A percentile compares a stretch with the other conserved stretches of the same genome.
Evolutionary conservation across 1,284 basidiomycete species (phyloP).

Genomic region (Taiwanofungus camphoratus): DNA sequence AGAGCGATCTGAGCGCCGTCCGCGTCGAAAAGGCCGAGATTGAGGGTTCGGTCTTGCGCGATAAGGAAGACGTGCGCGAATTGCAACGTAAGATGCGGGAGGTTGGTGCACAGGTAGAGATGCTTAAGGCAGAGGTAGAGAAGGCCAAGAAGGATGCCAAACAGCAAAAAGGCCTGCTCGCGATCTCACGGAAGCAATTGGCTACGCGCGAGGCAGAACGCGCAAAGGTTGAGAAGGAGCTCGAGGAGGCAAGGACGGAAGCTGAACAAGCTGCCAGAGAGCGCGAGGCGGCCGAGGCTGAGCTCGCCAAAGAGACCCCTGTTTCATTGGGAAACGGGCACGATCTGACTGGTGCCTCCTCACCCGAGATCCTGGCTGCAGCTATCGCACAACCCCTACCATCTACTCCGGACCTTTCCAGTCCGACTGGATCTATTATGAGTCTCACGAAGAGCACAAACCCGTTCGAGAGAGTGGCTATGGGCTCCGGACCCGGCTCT

Average conservation of each 20-base stretch:
- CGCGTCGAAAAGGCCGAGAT: slow-evolving; percentile 90
- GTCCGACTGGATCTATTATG: slow-evolving; percentile 31
- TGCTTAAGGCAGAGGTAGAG: slow-evolving; percentile 75
- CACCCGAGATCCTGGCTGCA: slow-evolving; percentile 47
- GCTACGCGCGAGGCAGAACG: slow-evolving; percentile 78
- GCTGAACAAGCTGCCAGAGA: slow-evolving; percentile 48
- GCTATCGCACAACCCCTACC: slow-evolving; percentile 70
- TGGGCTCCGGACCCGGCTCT: slow-evolving; percentile 38
- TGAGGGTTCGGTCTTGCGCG: slow-evolving; percentile 81
- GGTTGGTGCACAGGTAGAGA: slow-evolving; percentile 69
- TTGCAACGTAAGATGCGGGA: slow-evolving; percentile 84
- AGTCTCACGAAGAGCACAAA: slow-evolving; percentile 74
- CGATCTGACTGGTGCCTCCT: slow-evolving; percentile 28
- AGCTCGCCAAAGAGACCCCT: slow-evolving; percentile 35
- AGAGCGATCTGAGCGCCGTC: slow-evolving; percentile 88
- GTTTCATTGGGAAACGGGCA: slow-evolving; percentile 24
- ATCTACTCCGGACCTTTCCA: slow-evolving; percentile 50
- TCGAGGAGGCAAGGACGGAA: slow-evolving; percentile 59
- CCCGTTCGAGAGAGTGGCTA: slow-evolving; percentile 81
- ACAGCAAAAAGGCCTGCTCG: slow-evolving; percentile 92
- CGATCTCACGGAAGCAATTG: slow-evolving; percentile 94
- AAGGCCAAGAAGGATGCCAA: slow-evolving; percentile 91
- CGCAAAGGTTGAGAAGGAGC: slow-evolving; percentile 66
- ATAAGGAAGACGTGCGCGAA: slow-evolving; percentile 92
- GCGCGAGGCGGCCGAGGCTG: slow-evolving; percentile 49